These are phyloP conservation scores for Cornus suecica DNA, from an alignment of 148 eudicot genomes.

Conservation along the genomic window DNA sequence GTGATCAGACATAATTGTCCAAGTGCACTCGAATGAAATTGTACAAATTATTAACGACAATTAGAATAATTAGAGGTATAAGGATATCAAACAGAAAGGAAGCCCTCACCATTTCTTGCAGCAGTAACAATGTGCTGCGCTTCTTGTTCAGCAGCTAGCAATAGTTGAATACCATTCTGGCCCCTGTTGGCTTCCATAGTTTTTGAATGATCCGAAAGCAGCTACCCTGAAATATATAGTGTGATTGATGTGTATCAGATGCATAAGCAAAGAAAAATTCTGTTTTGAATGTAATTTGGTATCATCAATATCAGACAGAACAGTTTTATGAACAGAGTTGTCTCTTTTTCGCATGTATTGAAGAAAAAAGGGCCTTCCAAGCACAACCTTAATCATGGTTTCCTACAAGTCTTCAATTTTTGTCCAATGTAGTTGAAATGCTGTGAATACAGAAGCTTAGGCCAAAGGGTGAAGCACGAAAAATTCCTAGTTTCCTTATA, in stretches of 20 bases:
- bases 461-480: too few relatives aligned
- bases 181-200: slow-evolving; percentile 67
- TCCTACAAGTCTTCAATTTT: too few relatives aligned
- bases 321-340: too few relatives aligned
- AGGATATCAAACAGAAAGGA: not conserved
- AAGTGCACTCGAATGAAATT: not conserved
- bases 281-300: not conserved
- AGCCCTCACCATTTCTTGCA: slow-evolving; percentile 57
- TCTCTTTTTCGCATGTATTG: too few relatives aligned
- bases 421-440: too few relatives aligned
- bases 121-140: slow-evolving; percentile 84
- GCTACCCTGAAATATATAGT: not conserved
- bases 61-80: not conserved
- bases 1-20: not conserved
- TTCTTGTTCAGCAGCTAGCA: slow-evolving; percentile 88
- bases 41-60: not conserved
- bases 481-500: too few relatives aligned
- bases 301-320: too few relatives aligned
- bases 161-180: slow-evolving; percentile 79
- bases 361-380: too few relatives aligned
- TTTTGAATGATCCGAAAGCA: not conserved
- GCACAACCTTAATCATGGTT: too few relatives aligned
- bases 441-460: too few relatives aligned
- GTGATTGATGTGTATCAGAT: not conserved
- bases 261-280: not conserved